These are phyloP conservation scores for Colletotrichum godetiae DNA, from an alignment of 2,329 filamentous ascomycete species.

Conservation along the genomic window DNA sequence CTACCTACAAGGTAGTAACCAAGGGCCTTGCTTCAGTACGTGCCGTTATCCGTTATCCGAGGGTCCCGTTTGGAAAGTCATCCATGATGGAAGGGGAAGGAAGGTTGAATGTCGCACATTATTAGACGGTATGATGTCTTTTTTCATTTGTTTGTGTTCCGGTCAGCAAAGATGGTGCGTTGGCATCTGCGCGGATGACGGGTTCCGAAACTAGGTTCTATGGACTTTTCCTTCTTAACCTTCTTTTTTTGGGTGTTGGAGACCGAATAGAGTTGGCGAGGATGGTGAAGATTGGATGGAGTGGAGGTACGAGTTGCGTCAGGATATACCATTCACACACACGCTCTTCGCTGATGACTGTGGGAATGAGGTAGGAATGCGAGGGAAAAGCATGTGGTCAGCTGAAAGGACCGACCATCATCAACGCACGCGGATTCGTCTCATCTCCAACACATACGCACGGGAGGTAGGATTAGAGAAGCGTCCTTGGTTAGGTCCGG, in stretches of 20 bases:
- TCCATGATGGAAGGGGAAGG: too few species aligned
- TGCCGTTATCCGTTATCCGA: neutral
- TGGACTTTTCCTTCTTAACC: neutral
- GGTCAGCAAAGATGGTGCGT: neutral
- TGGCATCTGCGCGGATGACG: neutral
- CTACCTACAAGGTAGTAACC: too few species aligned
- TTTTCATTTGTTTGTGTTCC: neutral
- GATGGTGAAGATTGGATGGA: neutral
- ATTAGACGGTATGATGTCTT: neutral
- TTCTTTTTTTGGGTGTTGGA: neutral
- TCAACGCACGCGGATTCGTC: neutral
- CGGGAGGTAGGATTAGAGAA: neutral
- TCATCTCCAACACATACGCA: neutral
- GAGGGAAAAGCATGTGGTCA: neutral
- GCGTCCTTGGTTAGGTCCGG: neutral
- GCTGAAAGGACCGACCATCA: neutral
- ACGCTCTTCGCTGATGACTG: neutral
- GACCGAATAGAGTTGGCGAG: neutral
- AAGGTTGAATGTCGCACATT: neutral
- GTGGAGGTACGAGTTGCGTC: neutral
- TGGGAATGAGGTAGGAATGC: neutral
- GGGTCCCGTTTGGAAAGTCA: too few species aligned
- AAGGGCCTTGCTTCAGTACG: neutral
- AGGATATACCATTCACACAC: neutral
- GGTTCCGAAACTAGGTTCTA: neutral